These are phyloP conservation scores for Zygoascus sp. DNA, from an alignment of 1,139 yeast species.

Conservation along the genomic window DNA sequence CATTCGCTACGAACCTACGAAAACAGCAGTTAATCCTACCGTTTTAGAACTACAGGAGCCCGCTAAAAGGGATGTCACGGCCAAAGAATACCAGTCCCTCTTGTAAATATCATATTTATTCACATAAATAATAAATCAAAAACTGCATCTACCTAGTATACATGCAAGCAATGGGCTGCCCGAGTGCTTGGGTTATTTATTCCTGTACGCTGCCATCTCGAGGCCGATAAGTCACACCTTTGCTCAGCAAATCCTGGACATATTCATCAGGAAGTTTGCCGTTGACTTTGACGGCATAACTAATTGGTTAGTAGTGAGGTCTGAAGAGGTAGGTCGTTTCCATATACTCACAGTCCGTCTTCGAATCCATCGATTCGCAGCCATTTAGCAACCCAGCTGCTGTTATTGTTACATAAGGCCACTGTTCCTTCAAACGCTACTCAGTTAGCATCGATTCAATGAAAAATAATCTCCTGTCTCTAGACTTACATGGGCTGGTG, in stretches of 20 bases:
- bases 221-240: slow-evolving; percentile 82
- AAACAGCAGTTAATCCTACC: slow-evolving; percentile 1
- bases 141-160: not conserved
- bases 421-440: slow-evolving; percentile 85
- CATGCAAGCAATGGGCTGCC: too few relatives aligned
- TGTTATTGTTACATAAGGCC: slow-evolving; percentile 79
- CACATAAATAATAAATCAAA: not conserved
- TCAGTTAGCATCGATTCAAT: not conserved
- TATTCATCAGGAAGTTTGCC: slow-evolving; percentile 90
- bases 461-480: not conserved
- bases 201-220: slow-evolving; percentile 95
- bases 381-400: slow-evolving; percentile 98
- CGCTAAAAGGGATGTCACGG: too few relatives aligned
- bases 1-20: slow-evolving; percentile 18
- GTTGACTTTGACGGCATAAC: slow-evolving; percentile 81
- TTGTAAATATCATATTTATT: slow-evolving; percentile 2
- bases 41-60: not conserved
- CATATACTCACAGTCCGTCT: slow-evolving; percentile 57
- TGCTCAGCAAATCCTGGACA: slow-evolving; percentile 63
- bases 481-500: slow-evolving; percentile 67
- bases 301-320: slow-evolving; percentile 7
- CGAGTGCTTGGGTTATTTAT: slow-evolving; percentile 35
- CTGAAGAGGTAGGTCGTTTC: not conserved
- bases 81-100: not conserved
- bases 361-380: slow-evolving; percentile 83